Percentiles rank a stretch among this genome's conserved stretches.
phyloP scores from a whole-genome alignment of 495 filamentous ascomycete genomes.

The Hyaloscypha hepaticicola region DNA sequence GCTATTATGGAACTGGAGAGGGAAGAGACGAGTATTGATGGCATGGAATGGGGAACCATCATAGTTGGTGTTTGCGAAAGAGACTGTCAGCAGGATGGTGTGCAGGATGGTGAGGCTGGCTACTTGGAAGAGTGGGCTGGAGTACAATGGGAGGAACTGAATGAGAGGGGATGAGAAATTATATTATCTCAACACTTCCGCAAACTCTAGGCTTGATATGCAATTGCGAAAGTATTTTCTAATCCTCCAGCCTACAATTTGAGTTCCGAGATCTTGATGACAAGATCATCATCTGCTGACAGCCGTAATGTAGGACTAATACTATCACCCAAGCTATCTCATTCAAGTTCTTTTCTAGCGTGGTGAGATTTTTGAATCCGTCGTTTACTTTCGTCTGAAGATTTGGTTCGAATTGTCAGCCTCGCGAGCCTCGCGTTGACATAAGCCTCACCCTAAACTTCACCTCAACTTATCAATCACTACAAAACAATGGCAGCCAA shows the following conservation, averaged over 20 bases:
- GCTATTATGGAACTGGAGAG: conserved; percentile 87
- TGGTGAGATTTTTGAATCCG: neutral
- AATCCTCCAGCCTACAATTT: no score
- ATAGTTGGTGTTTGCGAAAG: conserved; percentile 78
- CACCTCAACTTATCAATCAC: conserved; percentile 8
- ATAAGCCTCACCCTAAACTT: neutral
- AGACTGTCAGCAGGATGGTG: conserved; percentile 61
- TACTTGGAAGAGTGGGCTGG: conserved; percentile 95
- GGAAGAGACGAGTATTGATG: conserved; percentile 73
- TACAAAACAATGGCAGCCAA: conserved; percentile 12
- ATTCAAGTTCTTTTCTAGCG: no score
- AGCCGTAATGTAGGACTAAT: no score
- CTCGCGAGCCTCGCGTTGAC: conserved; percentile 6
- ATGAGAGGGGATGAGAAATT: conserved; percentile 10
- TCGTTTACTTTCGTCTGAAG: no score
- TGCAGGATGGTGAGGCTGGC: conserved; percentile 50
- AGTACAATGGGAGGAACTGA: conserved; percentile 90
- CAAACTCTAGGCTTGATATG: neutral
- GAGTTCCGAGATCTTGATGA: neutral
- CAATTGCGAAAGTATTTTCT: no score
- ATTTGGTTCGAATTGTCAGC: neutral
- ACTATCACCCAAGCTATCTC: no score
- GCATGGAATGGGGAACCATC: conserved; percentile 99
- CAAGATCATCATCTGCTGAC: neutral
- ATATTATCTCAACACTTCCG: neutral